Base-by-base conservation (phyloP, 2,329 filamentous ascomycete genomes). In the Neofusicoccum laricinum region DNA sequence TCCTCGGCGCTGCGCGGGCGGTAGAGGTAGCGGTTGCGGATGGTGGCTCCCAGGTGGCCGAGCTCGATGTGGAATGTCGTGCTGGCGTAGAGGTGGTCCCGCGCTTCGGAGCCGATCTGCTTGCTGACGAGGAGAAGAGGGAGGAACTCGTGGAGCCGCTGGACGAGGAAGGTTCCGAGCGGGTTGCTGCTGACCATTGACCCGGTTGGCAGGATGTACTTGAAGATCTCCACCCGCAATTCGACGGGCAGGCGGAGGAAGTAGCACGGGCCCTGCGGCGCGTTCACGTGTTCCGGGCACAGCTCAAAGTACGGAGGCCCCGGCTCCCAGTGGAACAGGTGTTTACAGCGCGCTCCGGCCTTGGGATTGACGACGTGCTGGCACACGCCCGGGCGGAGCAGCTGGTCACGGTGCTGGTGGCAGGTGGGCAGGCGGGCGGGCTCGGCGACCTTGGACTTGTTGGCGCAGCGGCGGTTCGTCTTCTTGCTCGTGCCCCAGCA, bases 181-280 rank as follows among this genome's bases (percentile, higher is more conserved):
- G 6, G 40, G 8, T 11, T 21, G 21, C 55, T 38, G 55, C n/a
- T 7, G 15, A 59, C 30, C 5, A 75, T 72, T 0, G 71, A 53
- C 7, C 66, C 65, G 4, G 67, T 59, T 3, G 73, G 73, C 10
- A 76, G 59, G 8, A 76, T 63, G 57, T 76, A 74, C 15, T 68
- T 67, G 62, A 71, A 75, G 17, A 76, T 68, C 36, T 75, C 69
- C 7, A 70, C 67, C 4, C 74, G 69, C 0, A 76, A 66, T 61
- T 76, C 73, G 6, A 74, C 67, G 1, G 75, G 75, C 15, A 76
- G 67, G 32, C 68, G 69, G 58, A 75, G 61, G 45, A 76, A 69
- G 53, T 74, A 71, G 64, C 72, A 76, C 17, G 73, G 73, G 2
- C 65, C 70, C 36, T 72, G 67, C 11, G 71, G 69, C 45, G 72